A percentile compares a stretch with the other conserved stretches of the same genome.
Evolutionary conservation across 1,139 yeast species (phyloP).

Genomic region (Yamadazyma pseudoaaseri): DNA sequence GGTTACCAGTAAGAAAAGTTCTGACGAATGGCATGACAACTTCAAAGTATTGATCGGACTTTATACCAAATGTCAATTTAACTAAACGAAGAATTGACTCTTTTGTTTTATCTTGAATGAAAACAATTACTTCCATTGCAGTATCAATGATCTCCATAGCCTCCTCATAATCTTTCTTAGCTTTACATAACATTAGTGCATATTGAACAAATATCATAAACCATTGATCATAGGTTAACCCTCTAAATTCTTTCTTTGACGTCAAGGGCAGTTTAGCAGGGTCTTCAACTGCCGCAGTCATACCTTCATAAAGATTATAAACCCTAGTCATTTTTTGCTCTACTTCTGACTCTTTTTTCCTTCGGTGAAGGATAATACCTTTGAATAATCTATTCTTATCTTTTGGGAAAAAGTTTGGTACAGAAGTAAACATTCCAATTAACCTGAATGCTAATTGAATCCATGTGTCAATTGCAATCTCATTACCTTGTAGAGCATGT

Average conservation of each 20-base stretch:
- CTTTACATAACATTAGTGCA: constrained; percentile 62
- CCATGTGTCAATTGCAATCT: constrained; percentile 75
- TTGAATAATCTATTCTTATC: constrained; percentile 69
- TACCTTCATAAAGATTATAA: constrained; percentile 60
- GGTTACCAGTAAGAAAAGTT: constrained; percentile 61
- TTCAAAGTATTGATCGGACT: constrained; percentile 47
- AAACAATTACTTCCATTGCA: constrained; percentile 76
- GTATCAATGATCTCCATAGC: constrained; percentile 71
- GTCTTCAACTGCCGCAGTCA: constrained; percentile 29
- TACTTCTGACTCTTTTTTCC: constrained; percentile 60
- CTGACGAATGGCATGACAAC: constrained; percentile 58
- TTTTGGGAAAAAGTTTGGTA: constrained; percentile 73
- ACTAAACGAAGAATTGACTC: constrained; percentile 62
- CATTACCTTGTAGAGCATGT: constrained; percentile 53
- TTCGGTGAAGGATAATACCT: constrained; percentile 62
- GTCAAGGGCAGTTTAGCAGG: constrained; percentile 41
- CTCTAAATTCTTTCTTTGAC: constrained; percentile 62
- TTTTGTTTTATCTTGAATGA: constrained; percentile 56
- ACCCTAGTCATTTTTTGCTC: constrained; percentile 73
- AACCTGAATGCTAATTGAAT: constrained; percentile 79
- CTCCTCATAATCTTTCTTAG: constrained; percentile 58
- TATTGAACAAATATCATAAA: constrained; percentile 79
- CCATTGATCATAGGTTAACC: constrained; percentile 78
- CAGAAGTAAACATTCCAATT: constrained; percentile 76
- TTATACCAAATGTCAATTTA: constrained; percentile 61